Evolutionary conservation across 2,329 filamentous ascomycete species (phyloP), one percentile per base, ranked within the genome.

Genomic region (Monosporascus cannonballus): DNA sequence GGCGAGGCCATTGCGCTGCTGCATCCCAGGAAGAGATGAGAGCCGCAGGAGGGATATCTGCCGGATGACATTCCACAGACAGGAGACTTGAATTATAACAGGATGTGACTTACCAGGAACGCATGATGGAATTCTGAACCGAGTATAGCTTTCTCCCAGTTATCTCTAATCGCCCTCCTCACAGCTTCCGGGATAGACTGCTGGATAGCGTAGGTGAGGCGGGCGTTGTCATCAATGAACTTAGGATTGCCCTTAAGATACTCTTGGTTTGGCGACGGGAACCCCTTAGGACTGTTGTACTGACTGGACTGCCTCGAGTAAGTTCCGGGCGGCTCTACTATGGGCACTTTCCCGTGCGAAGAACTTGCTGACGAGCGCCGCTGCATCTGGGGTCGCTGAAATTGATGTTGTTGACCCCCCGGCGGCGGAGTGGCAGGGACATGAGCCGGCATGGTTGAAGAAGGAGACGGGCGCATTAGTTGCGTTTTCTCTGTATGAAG

Each of bases 41-140:
- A 30, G 11, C 30, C 11, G 11, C 1, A 34, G 30, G 30, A 34
- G 30, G 30, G 30, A 14, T 14, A 14, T 34, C 5, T 34, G 30
- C 30, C 4, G 4, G 30, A 14, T 14, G 11, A 2, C 30, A 34
- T 14, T 14, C 36, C 25, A 37, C 38, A 39, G 27, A 36, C 18
- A 7, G 11, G 47, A 15, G 15, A 48, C 11, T 54, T 49, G 47
- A 49, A 41, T 25, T 30, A 42, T 20, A 54, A 51, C 24, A 50
- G 25, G 49, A 49, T 24, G 18, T 50, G 18, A 48, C 77, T 70
- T 63, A 82, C 78, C 50, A 81, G 52, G 55, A 82, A 82, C 2
- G 73, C 71, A 42, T 73, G 68, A 54, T 82, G 78, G 53, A 77
- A 81, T 11, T 78, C 74, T 4, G 75, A 77, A 9, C 78, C 78